Evolutionary conservation across 2,329 filamentous ascomycete species (phyloP).

Genomic region (Fusarium nematophilum): DNA sequence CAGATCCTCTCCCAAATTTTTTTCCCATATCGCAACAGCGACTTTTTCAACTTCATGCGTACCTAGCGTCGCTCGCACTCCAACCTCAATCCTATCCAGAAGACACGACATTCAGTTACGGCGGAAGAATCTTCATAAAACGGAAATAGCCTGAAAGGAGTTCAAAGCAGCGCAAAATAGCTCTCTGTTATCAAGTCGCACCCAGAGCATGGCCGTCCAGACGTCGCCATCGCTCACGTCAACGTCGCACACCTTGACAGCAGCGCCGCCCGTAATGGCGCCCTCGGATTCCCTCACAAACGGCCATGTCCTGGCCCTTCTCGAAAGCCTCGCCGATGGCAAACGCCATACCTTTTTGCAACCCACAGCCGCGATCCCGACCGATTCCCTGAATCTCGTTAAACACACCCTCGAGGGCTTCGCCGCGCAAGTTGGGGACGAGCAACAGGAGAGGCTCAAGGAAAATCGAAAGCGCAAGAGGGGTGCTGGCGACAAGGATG

Average conservation of each 20-base stretch:
- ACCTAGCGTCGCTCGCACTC: slow-evolving; percentile 17
- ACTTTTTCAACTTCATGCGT: slow-evolving; percentile 34
- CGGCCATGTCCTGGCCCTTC: slow-evolving; percentile 60
- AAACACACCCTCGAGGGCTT: slow-evolving; percentile 85
- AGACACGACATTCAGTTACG: not conserved
- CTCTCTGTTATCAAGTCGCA: slow-evolving; percentile 22
- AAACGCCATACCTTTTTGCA: slow-evolving; percentile 82
- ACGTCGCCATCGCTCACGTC: slow-evolving; percentile 71
- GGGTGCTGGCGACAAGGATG: slow-evolving; percentile 59
- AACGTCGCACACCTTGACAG: slow-evolving; percentile 72
- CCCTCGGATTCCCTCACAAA: slow-evolving; percentile 50
- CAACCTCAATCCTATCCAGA: not conserved
- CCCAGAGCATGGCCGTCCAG: slow-evolving; percentile 51
- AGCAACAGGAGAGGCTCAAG: slow-evolving; percentile 76
- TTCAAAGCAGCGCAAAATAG: slow-evolving; percentile 20
- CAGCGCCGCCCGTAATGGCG: slow-evolving; percentile 58
- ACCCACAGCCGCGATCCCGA: slow-evolving; percentile 73
- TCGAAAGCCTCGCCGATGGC: slow-evolving; percentile 66
- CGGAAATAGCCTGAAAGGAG: not conserved
- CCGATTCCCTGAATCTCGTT: slow-evolving; percentile 77
- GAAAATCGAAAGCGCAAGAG: slow-evolving; percentile 84
- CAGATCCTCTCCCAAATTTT: slow-evolving; percentile 41
- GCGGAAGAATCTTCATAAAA: not conserved
- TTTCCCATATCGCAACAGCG: slow-evolving; percentile 31
- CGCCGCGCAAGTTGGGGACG: slow-evolving; percentile 77